Base-by-base conservation (phyloP, 2,329 filamentous ascomycete genomes). In the Penicillium sp. region DNA sequence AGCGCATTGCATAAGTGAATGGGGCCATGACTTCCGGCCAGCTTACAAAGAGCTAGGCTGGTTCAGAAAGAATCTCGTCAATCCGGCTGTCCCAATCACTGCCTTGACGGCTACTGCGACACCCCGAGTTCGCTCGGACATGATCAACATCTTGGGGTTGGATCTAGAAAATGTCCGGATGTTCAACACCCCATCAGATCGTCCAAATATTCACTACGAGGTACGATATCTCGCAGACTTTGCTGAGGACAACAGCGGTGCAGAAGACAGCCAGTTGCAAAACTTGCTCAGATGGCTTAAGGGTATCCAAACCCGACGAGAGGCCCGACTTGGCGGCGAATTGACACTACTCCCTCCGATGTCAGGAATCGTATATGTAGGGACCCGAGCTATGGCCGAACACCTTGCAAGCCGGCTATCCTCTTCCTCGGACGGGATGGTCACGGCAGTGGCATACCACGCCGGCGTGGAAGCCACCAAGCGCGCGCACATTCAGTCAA, bases 1-100 rank as follows among this genome's bases (percentile, higher is more conserved):
- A 76, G 93, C 93, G 2, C 93, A 97, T 73, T 97, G 93, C 73
- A 96, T 97, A 65, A 96, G 91, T 25, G 92, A 97, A 86, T 97
- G 93, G 93, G 93, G 93, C 2, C 92, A 97, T 72, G 93, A 97
- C 73, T 97, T 97, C 71, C 88, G 93, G n/a, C 90, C 88, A 36
- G 90, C 92, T 56, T 97, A 96, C 75, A 92, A 94, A 70, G 84
- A 88, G 21, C 82, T 97, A 7, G 87, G 85, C 2, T 97, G 91
- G 86, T 94, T 97, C 78, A 72, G 65, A 45, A 88, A 90, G 65
- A 82, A 85, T 48, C 67, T 79, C 15, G 70, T 64, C 6, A 92
- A 94, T 63, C 90, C 92, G 0, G 83, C 89, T 55, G 90, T 97
- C 0, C 92, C 93, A 5, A 89, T 97, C 60, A 96, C 94, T 74